Base-by-base conservation (phyloP, 116 monocot genomes). In the Dioscorea cayenensis region DNA sequence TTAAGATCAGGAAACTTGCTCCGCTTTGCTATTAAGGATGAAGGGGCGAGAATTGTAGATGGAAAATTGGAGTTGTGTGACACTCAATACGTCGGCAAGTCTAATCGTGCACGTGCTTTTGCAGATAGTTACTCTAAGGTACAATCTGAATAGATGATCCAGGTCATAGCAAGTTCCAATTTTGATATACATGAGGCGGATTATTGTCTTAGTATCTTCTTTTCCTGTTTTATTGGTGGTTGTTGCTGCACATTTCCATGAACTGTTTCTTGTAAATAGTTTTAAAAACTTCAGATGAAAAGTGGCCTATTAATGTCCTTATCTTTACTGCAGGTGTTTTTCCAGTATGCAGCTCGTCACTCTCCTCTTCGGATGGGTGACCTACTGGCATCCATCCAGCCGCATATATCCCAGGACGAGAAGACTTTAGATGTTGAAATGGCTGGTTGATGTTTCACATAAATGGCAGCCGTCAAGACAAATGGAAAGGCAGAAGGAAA, bases 51-150 rank as follows among this genome's bases (percentile, higher is more conserved):
- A 67, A 50, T 91, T 52, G 65, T 69, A 62, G 86, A 94, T 77
- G 91, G 94, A 66, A 99, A 89, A 69, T 43, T 91, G 49, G 89
- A 94, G 72, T 70, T 81, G 20, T 77, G 78, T 50, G 85, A 91
- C 60, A 72, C 94, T 38, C 79, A 91, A 60, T 94, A 77, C 51
- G 51, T 79, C 21, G 85, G 84, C 66, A 99, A 84, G 80, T 50
- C 79, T 52, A 88, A 88, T 50, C 91, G 84, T 29, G 69, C 80
- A 64, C 89, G 99, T 21, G 87, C 84, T 71, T 94, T 94, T 91
- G 87, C 99, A 71, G 99, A 99, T 82, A 89, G 87, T 65, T 85
- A 94, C 72, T 94, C 94, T 16, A 99, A 99, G 90, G 99, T 91
- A 70, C 63, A 32, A 43, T 43, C 43, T 43, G 43, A 43, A 43